Evolutionary conservation across 345 rosid genomes (phyloP), one percentile per base, ranked within the genome.

Genomic region (Geranium rotundifolium): DNA sequence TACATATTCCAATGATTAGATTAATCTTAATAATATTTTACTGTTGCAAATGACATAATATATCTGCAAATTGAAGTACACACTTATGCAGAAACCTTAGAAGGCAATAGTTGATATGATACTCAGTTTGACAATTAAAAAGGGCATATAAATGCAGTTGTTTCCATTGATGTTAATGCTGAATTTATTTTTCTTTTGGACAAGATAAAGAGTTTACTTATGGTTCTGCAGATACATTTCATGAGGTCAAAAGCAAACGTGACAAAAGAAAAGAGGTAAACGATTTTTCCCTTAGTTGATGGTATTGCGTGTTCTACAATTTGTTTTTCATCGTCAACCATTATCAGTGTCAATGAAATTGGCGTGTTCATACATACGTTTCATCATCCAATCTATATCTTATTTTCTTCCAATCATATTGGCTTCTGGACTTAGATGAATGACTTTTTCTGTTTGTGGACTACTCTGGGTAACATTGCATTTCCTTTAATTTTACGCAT

Each of bases 201-300:
- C 19, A 19, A 56, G 46, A 71, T 77, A 64, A 75, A 27, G 41
- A 49, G n/a, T 60, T 54, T 67, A 30, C 34, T 18, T 70, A 49
- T 74, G 62, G 67, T 63, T 77, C 62, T 60, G 65, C 90, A 91
- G 98, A 81, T 80, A 67, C 96, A 60, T 91, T 91, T 73, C 92
- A 72, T 61, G 96, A 85, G 82, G 98, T 91, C 58, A 91, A 76
- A 73, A 84, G 90, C 54, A 91, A 79, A 69, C 92, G 95, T 12
- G 96, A 85, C 66, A 80, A 74, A 76, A 86, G 69, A 63, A 91
- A 89, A 77, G 96, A 89, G 86, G 98, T 89, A 78, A 27, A 65
- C 2, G 18, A 37, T 65, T 17, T 52, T 23, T 41, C 7, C 17
- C 49, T 17, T 58, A 52, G 61, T 50, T 52, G 15, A 62, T 34